Base-by-base conservation (phyloP, 345 rosid species). In the Combretum micranthum region DNA sequence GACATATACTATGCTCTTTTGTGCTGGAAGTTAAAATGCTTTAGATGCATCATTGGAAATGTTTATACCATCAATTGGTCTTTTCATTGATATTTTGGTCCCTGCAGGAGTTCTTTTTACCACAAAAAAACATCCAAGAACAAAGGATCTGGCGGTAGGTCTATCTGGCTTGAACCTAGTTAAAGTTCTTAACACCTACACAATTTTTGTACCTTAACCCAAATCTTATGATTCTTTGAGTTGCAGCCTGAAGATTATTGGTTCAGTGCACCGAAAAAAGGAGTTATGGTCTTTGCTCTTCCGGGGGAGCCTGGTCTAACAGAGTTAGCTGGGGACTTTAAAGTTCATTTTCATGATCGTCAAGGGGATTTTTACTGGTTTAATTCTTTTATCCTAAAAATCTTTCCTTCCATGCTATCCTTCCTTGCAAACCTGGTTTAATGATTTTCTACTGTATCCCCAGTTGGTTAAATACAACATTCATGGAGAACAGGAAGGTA, bases 331-430 rank as follows among this genome's bases (percentile, higher is more conserved):
- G 98, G 96, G 39, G 96, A 91, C 71, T 86, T 91, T 77, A 91
- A 88, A 71, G 77, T 91, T 69, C 95, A 84, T 56, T 91, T 91
- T 71, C 88, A 88, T 56, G 98, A 91, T 42, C 80, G 80, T 14
- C 87, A 91, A 67, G 96, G 98, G 74, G 96, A 91, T 67, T 88
- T 92, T 67, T 89, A 89, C 84, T 89, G 93, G 98, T 88, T 13
- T n/a, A 77, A 20, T 61, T 60, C 52, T 43, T 56, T 32, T 37
- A 39, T 44, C 44, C 53, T 13, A 43, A 17, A 0, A 56, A 49
- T 53, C 64, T 17, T 25, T 55, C 13, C 19, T 18, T 19, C 13
- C 15, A 9, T 66, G 20, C 20, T 32, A 5, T 32, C 9, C 39
- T 32, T 32, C 9, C 10, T 32, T 32, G 39, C 10, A 32, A 32